Evolutionary conservation across 306 rosid genomes (phyloP), one percentile per base, ranked within the genome.

Genomic region (Prunus mongolica): DNA sequence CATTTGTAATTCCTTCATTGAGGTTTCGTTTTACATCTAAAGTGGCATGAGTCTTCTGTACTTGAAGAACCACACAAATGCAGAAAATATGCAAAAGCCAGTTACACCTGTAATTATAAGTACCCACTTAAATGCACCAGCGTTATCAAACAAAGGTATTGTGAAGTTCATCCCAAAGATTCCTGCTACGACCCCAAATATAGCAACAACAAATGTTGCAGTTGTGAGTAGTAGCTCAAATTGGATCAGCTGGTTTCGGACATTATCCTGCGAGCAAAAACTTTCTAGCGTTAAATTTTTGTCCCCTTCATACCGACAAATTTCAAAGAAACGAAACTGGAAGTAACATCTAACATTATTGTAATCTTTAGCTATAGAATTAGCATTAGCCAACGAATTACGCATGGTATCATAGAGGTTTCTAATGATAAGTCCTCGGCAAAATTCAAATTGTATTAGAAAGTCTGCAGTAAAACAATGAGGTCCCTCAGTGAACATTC

Each of bases 171-270:
- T 96, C 68, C 99, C 99, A 63, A 96, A 96, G 47, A 92, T 74
- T 81, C 99, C 98, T 4, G 99, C 99, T 49, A 96, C 99, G 79
- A 92, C 98, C 28, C 99, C 99, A 77, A 92, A 92, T 41, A 96
- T 92, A 12, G 99, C 99, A 63, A 92, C 99, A 46, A 92, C 99
- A 82, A 96, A 91, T 46, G 99, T 96, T 51, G 96, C 99, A 32
- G 99, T 92, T 47, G 99, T 96, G 67, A 96, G 95, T 71, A 96
- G 85, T 51, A 96, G 93, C 85, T 96, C 99, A 73, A 96, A 96
- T 72, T 96, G 99, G 79, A 96, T 96, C 79, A 96, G 93, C 90
- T 92, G 99, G 54, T 96, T 96, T 44, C 99, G 92, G 13, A 96
- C 98, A 64, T 96, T 96, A 87, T 96, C 99, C 99, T 96, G 91